These are phyloP conservation scores for Fusarium sp. DNA, from an alignment of 2,329 filamentous ascomycete species.

Conservation along the genomic window DNA sequence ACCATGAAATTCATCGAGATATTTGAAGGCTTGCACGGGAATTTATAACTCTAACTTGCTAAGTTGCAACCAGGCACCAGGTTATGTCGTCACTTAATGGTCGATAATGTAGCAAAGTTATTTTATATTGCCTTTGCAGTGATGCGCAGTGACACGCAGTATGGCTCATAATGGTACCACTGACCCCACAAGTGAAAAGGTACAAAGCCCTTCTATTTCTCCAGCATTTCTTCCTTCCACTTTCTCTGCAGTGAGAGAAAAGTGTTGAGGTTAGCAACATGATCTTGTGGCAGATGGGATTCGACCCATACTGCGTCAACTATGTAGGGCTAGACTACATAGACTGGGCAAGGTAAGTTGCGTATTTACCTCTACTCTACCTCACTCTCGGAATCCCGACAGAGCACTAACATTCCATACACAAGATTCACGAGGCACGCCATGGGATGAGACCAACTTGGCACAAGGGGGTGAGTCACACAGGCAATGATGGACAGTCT, in stretches of 20 bases:
- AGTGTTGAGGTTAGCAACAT: not conserved
- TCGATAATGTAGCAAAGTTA: not conserved
- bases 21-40: not conserved
- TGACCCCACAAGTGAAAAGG: not conserved
- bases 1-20: not conserved
- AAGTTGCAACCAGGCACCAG: too few relatives aligned
- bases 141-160: not conserved
- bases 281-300: not conserved
- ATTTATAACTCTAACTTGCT: not conserved
- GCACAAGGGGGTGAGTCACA: not conserved
- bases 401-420: not conserved
- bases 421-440: constrained; percentile 5
- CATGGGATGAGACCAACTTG: not conserved
- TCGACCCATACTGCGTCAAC: not conserved
- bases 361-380: not conserved
- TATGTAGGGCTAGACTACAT: not conserved
- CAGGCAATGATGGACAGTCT: constrained; percentile 20
- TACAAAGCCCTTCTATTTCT: not conserved
- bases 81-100: too few relatives aligned
- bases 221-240: not conserved
- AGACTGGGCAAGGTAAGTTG: not conserved
- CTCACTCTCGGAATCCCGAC: not conserved
- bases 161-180: not conserved
- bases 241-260: too few relatives aligned
- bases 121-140: not conserved